phyloP scores from a whole-genome alignment of 495 filamentous ascomycete genomes.

The Annulohypoxylon maeteangense region DNA sequence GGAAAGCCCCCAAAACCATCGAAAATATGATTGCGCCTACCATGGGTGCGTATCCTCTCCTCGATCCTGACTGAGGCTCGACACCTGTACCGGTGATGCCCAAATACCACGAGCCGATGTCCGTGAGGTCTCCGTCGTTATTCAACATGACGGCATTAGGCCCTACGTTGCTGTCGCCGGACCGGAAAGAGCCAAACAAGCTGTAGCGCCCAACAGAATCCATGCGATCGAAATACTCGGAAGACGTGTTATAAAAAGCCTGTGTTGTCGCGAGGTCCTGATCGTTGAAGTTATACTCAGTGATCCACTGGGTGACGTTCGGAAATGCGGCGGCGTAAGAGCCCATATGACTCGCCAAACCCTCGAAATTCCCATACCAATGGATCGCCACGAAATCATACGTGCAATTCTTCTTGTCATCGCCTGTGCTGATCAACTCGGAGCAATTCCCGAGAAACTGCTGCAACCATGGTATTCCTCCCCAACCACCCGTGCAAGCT shows the following conservation, averaged over 20 bases:
- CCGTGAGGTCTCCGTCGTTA: conserved; percentile 68
- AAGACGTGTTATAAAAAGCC: conserved; percentile 70
- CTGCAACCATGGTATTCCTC: conserved; percentile 71
- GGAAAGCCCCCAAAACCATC: neutral
- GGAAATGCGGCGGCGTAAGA: conserved; percentile 67
- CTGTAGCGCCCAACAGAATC: conserved; percentile 71
- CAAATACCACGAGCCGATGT: conserved; percentile 80
- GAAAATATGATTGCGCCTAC: conserved; percentile 4
- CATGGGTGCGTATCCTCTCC: neutral
- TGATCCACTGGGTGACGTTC: conserved; percentile 75
- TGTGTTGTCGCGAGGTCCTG: conserved; percentile 65
- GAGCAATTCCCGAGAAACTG: conserved; percentile 68
- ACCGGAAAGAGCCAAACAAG: conserved; percentile 78
- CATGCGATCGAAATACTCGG: conserved; percentile 71
- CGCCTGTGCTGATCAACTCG: conserved; percentile 50
- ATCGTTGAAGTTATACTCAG: conserved; percentile 70
- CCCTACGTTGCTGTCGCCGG: conserved; percentile 72
- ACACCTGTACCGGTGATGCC: conserved; percentile 64
- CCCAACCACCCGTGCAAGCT: conserved; percentile 63
- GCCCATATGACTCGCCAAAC: conserved; percentile 75
- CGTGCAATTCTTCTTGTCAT: conserved; percentile 62
- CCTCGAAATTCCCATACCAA: conserved; percentile 82
- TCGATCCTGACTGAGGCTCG: conserved; percentile 37
- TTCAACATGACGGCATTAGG: conserved; percentile 74
- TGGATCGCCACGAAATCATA: conserved; percentile 80